phyloP scores from a whole-genome alignment of 495 filamentous ascomycete species.

The Parathielavia hyrcaniae region DNA sequence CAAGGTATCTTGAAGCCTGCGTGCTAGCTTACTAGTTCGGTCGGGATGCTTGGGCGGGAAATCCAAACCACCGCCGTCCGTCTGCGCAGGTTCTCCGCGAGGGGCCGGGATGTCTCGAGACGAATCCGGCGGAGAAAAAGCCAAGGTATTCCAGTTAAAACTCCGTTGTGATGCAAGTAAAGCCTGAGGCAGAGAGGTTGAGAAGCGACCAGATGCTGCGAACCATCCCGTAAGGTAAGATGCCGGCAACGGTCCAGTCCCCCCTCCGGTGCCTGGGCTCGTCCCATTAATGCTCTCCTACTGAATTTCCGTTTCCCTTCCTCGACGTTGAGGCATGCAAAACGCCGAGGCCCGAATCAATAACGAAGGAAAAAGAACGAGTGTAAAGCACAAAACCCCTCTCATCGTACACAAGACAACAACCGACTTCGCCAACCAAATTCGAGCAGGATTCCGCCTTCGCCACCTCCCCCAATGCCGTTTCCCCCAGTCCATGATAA shows the following conservation, averaged over 20 bases:
- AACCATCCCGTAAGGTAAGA: conserved; percentile 12
- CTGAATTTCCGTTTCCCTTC: conserved; percentile 12
- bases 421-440: conserved; percentile 21
- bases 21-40: too few species aligned
- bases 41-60: too few species aligned
- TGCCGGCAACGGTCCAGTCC: conserved; percentile 21
- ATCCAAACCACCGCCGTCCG: background rate
- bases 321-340: conserved; percentile 13
- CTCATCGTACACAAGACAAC: conserved; percentile 29
- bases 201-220: conserved; percentile 4
- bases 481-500: conserved; percentile 30
- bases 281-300: conserved; percentile 26
- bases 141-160: conserved; percentile 19
- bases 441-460: conserved; percentile 19
- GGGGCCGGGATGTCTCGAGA: conserved; percentile 8
- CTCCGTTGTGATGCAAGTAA: conserved; percentile 16
- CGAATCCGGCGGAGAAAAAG: conserved; percentile 6
- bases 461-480: conserved; percentile 24
- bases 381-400: conserved; percentile 21
- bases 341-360: conserved; percentile 15
- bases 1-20: background rate
- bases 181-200: conserved; percentile 4
- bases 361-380: conserved; percentile 21
- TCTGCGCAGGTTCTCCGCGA: background rate
- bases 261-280: conserved; percentile 19